Evolutionary conservation across 345 rosid species (phyloP).

Genomic region (Adansonia digitata): DNA sequence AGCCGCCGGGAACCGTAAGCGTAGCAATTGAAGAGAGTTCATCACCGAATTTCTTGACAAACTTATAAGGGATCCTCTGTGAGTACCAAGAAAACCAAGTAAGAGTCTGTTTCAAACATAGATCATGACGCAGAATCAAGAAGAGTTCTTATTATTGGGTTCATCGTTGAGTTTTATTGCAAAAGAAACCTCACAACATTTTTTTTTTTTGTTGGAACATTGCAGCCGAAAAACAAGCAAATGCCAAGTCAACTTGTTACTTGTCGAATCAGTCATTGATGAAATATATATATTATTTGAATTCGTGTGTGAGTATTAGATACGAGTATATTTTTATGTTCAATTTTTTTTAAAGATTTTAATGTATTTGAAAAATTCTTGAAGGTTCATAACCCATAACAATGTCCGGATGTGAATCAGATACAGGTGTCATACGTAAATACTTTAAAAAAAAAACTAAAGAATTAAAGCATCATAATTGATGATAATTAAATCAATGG

Average conservation of each 20-base stretch:
- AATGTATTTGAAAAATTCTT: too few relatives aligned
- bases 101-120: not conserved
- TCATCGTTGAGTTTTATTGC: not conserved
- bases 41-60: conserved; percentile 31
- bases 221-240: not conserved
- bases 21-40: conserved; percentile 28
- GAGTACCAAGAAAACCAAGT: conserved; percentile 5
- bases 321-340: too few relatives aligned
- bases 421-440: too few relatives aligned
- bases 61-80: conserved; percentile 36
- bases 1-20: conserved; percentile 28
- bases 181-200: not conserved
- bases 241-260: not conserved
- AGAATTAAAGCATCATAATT: too few relatives aligned
- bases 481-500: not conserved
- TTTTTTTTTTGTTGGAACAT: not conserved
- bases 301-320: too few relatives aligned
- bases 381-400: too few relatives aligned
- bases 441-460: too few relatives aligned
- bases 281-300: too few relatives aligned
- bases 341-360: too few relatives aligned
- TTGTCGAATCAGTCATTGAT: not conserved
- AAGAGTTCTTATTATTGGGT: not conserved
- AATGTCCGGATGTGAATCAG: too few relatives aligned
- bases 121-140: not conserved